Base-by-base conservation (phyloP, 2,329 filamentous ascomycete genomes). In the Cephalotrichum gorgonifer region DNA sequence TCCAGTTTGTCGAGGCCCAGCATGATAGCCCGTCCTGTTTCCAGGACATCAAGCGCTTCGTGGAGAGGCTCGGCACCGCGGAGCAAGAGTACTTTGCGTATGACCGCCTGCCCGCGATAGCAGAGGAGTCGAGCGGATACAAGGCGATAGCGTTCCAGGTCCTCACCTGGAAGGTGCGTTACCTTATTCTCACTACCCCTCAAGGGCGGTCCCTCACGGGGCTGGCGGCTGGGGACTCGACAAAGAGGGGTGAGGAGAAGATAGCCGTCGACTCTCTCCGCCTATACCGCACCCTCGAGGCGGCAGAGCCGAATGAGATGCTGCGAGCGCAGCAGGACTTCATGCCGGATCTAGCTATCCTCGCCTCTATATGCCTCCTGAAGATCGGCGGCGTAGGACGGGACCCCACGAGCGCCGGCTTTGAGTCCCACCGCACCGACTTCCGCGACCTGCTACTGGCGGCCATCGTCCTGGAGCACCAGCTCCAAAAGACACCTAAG, bases 391-490 rank as follows among this genome's bases (percentile, higher is more conserved):
- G 38, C 25, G 20, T 48, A 6, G 17, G 15, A 11, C 33, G 31
- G 9, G 25, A 26, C 33, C 14, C 28, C 12, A 17, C 12, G 14
- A 8, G 11, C 12, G n/a, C 6, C 41, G 17, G 12, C 50, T 52
- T 3, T 53, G 38, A 51, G 42, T 14, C 41, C n/a, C 41, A 20
- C 12, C 22, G 42, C 28, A 54, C 30, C 47, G n/a, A 17, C 41
- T 38, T 6, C 12, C 53, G 59, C 3, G 56, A 62, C 9, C 63
- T 79, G 17, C 58, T 79, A 1, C 73, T 73, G 43, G 76, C 75
- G 0, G 60, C 73, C 2, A 51, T 72, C 1, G 58, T 79, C 4
- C 64, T 80, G 1, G 74, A 79, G 28, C 63, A 69, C 12, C 74
- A 77, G 50, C 63, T 73, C 5, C 59, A 59, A n/a, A 57, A 62